Conservation (phyloP, 129 eudicot genomes). For the Escallonia herrerae region DNA sequence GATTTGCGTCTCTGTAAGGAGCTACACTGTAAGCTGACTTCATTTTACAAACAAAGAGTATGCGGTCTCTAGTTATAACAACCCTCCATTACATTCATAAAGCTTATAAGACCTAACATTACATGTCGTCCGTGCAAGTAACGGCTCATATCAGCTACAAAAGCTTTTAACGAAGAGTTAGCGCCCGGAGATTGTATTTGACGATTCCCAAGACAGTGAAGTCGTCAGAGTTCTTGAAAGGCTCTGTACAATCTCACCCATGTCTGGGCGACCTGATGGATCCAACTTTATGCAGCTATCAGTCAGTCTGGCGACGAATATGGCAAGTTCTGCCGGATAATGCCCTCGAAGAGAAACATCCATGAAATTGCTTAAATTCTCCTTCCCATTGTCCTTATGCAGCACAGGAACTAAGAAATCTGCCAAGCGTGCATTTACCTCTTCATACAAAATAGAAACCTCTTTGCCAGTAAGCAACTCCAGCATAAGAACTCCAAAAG, state of each 20-base stretch:
- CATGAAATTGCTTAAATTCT: constrained; percentile 32
- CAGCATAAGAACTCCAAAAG: constrained; percentile 81
- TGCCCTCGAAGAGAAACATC: constrained; percentile 55
- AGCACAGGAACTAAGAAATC: constrained; percentile 39
- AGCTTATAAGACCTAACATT: too few relatives aligned
- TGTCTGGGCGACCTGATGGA: constrained; percentile 61
- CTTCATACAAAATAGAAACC: constrained; percentile 42
- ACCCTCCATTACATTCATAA: too few relatives aligned
- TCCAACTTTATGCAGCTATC: constrained; percentile 55
- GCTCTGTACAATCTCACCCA: constrained; percentile 55
- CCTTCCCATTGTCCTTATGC: constrained; percentile 29
- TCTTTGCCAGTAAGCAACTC: constrained; percentile 76
- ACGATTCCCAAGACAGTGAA: constrained; percentile 30
- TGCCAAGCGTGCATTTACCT: constrained; percentile 35
- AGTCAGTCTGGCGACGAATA: constrained; percentile 31
- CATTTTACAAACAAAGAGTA: too few relatives aligned
- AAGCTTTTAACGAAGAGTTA: not conserved
- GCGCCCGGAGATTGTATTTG: constrained; percentile 13
- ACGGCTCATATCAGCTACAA: not conserved
- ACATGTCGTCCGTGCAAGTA: not conserved
- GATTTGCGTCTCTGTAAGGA: too few relatives aligned
- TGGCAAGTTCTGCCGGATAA: constrained; percentile 53
- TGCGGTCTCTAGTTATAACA: too few relatives aligned
- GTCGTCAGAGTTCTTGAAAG: constrained; percentile 52
- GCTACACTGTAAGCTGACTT: too few relatives aligned